Percentiles rank a stretch among this genome's conserved stretches.
Conservation (phyloP, 2,329 filamentous ascomycete genomes). For the Penicillium brasilianum region DNA sequence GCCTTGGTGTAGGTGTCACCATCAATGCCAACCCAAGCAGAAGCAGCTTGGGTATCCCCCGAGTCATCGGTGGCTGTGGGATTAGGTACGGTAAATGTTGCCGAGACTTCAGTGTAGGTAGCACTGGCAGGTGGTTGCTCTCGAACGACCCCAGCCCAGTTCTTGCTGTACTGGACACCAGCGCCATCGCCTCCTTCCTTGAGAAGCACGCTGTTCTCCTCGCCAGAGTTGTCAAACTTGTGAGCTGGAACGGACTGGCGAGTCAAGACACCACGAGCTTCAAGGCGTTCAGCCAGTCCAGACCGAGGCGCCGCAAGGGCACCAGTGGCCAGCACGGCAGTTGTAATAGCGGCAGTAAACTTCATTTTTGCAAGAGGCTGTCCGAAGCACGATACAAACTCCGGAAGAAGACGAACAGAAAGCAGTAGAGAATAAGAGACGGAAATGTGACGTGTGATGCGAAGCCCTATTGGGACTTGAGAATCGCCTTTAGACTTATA, state of each 20-base stretch:
- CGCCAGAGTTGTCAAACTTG: slow-evolving; percentile 14
- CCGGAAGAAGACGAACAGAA: not conserved
- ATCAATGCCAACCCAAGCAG: slow-evolving; percentile 67
- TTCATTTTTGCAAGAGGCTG: slow-evolving; percentile 35
- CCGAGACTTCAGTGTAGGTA: slow-evolving; percentile 53
- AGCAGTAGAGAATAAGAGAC: not conserved
- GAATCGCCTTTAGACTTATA: slow-evolving; percentile 13
- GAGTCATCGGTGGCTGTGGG: slow-evolving; percentile 50
- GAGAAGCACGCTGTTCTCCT: slow-evolving; percentile 20
- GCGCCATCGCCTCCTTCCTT: slow-evolving; percentile 27
- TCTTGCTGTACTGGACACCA: slow-evolving; percentile 58
- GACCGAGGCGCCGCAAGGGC: slow-evolving; percentile 37
- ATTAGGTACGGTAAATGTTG: slow-evolving; percentile 58
- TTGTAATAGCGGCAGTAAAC: slow-evolving; percentile 29
- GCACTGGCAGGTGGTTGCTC: slow-evolving; percentile 48
- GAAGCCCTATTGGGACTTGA: not conserved
- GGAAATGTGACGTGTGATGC: not conserved
- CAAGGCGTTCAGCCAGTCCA: slow-evolving; percentile 36
- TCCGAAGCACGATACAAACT: not conserved
- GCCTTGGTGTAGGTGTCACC: slow-evolving; percentile 61
- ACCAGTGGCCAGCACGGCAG: slow-evolving; percentile 30
- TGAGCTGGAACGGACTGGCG: slow-evolving; percentile 36
- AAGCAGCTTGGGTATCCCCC: slow-evolving; percentile 52
- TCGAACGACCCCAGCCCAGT: slow-evolving; percentile 66
- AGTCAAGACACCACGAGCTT: slow-evolving; percentile 31